Evolutionary conservation across 2,329 filamentous ascomycete genomes (phyloP).

Genomic region (Epichloe coenophiala): DNA sequence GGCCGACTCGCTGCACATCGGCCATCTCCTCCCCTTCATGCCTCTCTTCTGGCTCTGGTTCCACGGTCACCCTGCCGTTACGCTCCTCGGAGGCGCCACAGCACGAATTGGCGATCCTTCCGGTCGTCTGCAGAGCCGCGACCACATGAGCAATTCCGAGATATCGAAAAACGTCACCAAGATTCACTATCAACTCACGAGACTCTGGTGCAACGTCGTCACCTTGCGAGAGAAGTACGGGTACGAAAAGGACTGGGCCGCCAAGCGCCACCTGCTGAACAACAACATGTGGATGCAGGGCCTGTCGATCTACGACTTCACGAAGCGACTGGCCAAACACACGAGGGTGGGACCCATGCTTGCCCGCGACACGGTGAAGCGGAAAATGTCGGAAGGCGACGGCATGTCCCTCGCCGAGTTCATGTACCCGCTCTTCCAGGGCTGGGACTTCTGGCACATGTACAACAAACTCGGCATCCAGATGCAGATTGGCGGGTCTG

Average conservation of each 20-base stretch:
- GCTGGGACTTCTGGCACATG: constrained; percentile 92
- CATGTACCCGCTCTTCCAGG: constrained; percentile 82
- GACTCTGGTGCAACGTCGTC: constrained; percentile 63
- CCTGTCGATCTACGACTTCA: constrained; percentile 58
- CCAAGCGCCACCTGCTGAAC: constrained; percentile 57
- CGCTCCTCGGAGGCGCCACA: constrained; percentile 61
- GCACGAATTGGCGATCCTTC: constrained; percentile 69
- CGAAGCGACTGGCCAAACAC: constrained; percentile 58
- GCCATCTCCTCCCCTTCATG: constrained; percentile 72
- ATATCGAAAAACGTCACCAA: constrained; percentile 51
- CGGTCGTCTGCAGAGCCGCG: constrained; percentile 49
- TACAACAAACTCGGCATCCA: constrained; percentile 54
- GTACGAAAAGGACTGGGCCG: constrained; percentile 48
- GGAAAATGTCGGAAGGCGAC: constrained; percentile 68
- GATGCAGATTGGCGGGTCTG: constrained; percentile 86
- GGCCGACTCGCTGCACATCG: constrained; percentile 64
- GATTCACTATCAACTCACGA: constrained; percentile 56
- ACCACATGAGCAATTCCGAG: constrained; percentile 35
- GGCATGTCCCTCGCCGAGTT: constrained; percentile 95
- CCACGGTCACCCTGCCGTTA: constrained; percentile 55
- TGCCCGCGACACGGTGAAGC: constrained; percentile 78
- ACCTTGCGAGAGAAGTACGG: constrained; percentile 50
- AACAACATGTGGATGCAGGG: constrained; percentile 76
- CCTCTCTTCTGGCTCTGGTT: constrained; percentile 74
- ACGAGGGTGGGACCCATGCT: constrained; percentile 79